These are phyloP conservation scores for Candida caryicola DNA, from an alignment of 805 yeast genomes.

Conservation along the genomic window DNA sequence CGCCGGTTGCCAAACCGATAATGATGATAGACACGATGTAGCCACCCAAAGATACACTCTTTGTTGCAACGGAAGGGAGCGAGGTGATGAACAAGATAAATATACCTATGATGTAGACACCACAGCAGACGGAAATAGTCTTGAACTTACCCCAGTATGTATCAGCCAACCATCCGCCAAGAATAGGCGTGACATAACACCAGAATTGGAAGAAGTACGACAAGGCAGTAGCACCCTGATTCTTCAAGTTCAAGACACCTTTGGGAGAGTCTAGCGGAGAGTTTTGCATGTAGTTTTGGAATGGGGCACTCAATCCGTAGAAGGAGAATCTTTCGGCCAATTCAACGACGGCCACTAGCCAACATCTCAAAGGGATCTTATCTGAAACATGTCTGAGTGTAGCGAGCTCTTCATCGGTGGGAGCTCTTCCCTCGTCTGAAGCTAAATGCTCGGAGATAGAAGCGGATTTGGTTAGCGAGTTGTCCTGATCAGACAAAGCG, in stretches of 20 bases:
- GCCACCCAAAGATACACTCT: slow-evolving; percentile 59
- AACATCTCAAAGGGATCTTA: slow-evolving; percentile 49
- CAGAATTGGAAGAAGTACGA: slow-evolving; percentile 75
- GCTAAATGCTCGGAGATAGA: no score
- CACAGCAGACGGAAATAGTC: slow-evolving; percentile 60
- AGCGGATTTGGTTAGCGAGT: no score
- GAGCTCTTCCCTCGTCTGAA: slow-evolving; percentile 37
- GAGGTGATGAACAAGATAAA: slow-evolving; percentile 67
- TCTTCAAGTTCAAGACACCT: slow-evolving; percentile 60
- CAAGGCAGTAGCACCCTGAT: slow-evolving; percentile 64
- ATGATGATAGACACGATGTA: slow-evolving; percentile 51
- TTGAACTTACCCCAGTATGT: slow-evolving; percentile 67
- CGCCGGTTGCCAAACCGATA: slow-evolving; percentile 76
- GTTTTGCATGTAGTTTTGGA: slow-evolving; percentile 74
- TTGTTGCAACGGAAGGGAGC: slow-evolving; percentile 53
- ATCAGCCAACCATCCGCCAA: slow-evolving; percentile 74
- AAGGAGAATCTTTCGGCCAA: slow-evolving; percentile 78
- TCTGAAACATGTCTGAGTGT: slow-evolving; percentile 53
- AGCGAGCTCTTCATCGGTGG: slow-evolving; percentile 54
- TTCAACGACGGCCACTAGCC: slow-evolving; percentile 67
- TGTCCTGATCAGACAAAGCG: no score
- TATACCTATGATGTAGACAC: slow-evolving; percentile 58
- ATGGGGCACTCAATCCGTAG: slow-evolving; percentile 72
- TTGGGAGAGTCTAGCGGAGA: slow-evolving; percentile 32
- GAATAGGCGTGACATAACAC: slow-evolving; percentile 75